Evolutionary conservation across 805 yeast genomes (phyloP), one percentile per base, ranked within the genome.

Genomic region (Nakazawaea siamensis): DNA sequence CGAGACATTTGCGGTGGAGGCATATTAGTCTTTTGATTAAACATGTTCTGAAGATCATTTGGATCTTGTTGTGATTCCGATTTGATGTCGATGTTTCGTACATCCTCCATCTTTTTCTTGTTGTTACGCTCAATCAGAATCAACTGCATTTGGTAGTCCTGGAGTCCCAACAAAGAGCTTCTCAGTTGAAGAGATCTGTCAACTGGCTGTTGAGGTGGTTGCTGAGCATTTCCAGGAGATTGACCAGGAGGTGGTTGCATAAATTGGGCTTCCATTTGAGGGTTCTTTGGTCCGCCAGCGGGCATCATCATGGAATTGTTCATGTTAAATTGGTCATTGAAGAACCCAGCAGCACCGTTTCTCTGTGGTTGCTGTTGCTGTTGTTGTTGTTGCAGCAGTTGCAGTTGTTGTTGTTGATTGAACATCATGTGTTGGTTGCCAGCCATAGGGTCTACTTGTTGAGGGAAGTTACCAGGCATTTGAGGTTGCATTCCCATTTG

Each of bases 81-180:
- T 14, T 38, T 42, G 8, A 37, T 46, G n/a, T 50, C 57, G 21
- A 55, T 62, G 42, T 55, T 60, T 25, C 75, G 54, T 4, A 70
- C 74, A 34, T 65, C 69, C 45, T 71, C 77, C 33, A 81, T 59
- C 36, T 83, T 66, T 52, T 73, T 75, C 51, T 80, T 78, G 54
- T 81, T 84, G 51, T 82, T 88, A 43, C 73, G 73, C 48, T 84
- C 94, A 49, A 85, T 58, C 35, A 80, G 52, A 70, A 81, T 70
- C 44, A 83, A 60, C 54, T 83, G 90, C 64, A 74, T 76, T 53
- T 84, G 94, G 54, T 85, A 84, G 50, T 84, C 94, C 47, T 80
- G 84, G 26, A 84, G 21, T 5, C 40, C 40, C 12, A 33, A 14
- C 10, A 37, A 23, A 15, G 40, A 31, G 24, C 24, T 37, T 24